Base-by-base conservation (phyloP, 2,329 filamentous ascomycete genomes). In the Trichoderma simmonsii region DNA sequence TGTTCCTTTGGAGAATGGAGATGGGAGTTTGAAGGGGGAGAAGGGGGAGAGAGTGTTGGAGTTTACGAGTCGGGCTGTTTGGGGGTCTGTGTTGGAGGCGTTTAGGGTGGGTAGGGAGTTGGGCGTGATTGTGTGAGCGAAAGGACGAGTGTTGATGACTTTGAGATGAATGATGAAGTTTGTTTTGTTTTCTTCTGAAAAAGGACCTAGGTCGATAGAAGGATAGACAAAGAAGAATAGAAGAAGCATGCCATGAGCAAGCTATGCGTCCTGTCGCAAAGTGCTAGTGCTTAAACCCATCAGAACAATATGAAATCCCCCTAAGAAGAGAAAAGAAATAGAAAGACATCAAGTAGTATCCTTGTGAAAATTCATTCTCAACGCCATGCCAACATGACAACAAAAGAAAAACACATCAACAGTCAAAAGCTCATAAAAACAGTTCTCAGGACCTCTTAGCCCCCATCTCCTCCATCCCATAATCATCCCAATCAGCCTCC, bases 381-480 rank as follows among this genome's bases (percentile, higher is more conserved):
- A 70, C 68, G 68, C 68, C 68, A 56, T 18, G 48, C 69, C 69
- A 39, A 18, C 48, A 28, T 43, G n/a, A 63, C 14, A 36, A 48
- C 14, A 59, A 18, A 30, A 1, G 30, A 59, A 59, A 30, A 21
- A 26, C 26, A 26, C 21, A 66, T 39, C 43, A 51, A 51, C n/a
- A 51, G 11, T 28, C 34, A 64, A 24, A 56, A n/a, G 39, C 39
- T 34, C 24, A 32, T 12, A 28, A 28, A n/a, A 43, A n/a, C 26
- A 26, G 26, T 26, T 26, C 26, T 75, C 75, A 81, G 36, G 86
- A 91, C 81, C 88, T 85, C 83, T 94, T 94, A 73, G 88, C 86
- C 2, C 91, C 92, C 86, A 93, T 86, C 82, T 94, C 92, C 78
- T 92, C 91, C 72, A 85, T 86, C 8, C 86, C 86, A 77, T 87